Percentiles rank a stretch among this genome's conserved stretches.
Evolutionary conservation across 2,329 filamentous ascomycete genomes (phyloP).

Genomic region (Colletotrichum tofieldiae): DNA sequence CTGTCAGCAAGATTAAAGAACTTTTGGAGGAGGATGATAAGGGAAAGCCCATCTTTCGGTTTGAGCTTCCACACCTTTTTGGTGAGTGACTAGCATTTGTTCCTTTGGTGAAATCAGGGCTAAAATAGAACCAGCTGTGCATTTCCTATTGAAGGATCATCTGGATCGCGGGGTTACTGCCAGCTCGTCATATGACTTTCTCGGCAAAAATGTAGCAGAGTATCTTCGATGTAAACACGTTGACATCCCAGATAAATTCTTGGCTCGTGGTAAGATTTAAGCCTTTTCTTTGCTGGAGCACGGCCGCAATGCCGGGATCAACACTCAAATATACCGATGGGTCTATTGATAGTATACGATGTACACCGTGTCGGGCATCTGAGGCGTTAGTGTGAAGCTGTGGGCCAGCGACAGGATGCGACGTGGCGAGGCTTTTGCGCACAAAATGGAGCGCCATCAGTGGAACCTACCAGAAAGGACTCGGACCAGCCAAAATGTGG

Average conservation of each 20-base stretch:
- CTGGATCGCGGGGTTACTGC: slow-evolving; percentile 43
- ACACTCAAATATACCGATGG: not conserved
- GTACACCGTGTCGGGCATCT: not conserved
- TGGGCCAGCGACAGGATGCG: not conserved
- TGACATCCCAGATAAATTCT: slow-evolving; percentile 49
- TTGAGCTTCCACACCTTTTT: slow-evolving; percentile 56
- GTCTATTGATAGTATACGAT: not conserved
- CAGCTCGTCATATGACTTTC: slow-evolving; percentile 50
- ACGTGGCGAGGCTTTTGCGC: not conserved
- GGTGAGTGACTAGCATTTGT: slow-evolving; percentile 22
- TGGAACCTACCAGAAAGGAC: not conserved
- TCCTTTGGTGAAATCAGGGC: not conserved
- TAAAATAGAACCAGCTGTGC: slow-evolving; percentile 45
- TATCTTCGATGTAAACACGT: slow-evolving; percentile 50
- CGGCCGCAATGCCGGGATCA: not conserved
- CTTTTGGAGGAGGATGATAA: slow-evolving; percentile 57
- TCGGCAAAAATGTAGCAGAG: slow-evolving; percentile 51
- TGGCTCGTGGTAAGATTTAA: slow-evolving; percentile 46
- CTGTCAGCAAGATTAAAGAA: slow-evolving; percentile 54
- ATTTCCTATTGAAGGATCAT: slow-evolving; percentile 62
- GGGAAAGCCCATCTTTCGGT: slow-evolving; percentile 58
- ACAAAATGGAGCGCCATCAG: not conserved
- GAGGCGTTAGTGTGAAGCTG: not conserved
- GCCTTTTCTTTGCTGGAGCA: not conserved
- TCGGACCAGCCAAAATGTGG: not conserved